Base-by-base conservation (phyloP, 768 basidiomycete species). In the Paxillus involutus region DNA sequence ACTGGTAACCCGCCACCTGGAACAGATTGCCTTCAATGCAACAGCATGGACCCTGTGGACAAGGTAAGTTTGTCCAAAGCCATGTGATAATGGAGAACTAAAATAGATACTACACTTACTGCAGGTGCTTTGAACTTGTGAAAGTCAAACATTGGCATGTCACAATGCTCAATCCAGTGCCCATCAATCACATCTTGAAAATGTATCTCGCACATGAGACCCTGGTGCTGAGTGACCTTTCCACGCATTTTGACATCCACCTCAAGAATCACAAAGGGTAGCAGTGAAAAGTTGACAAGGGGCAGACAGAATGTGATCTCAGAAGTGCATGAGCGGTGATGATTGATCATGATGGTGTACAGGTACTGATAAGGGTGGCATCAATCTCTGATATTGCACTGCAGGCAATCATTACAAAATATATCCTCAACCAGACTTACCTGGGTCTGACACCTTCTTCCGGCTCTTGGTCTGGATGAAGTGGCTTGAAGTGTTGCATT, bases 351-450 rank as follows among this genome's bases (percentile, higher is more conserved):
- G n/a, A 35, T 11, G 3, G 33, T 5, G 19, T 52, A 26, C 41
- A 14, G 43, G 32, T 42, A 35, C 24, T 49, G 37, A 24, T 47
- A 11, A 19, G 33, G 11, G 57, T 47, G 16, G 57, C 41, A 37
- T 24, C 8, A 56, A 41, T 39, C 46, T 56, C 24, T 35, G 10
- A 24, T 40, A 52, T 24, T 5, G 5, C 5, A 24, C 24, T 24
- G 24, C 55, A 67, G 51, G 69, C 61, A 68, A 72, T 32, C 58
- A 50, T 5, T 76, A 74, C 47, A 41, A 72, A n/a, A 73, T 77
- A 14, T 75, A 72, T 56, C 61, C 60, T 42, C 54, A 67, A 50
- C 67, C 69, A 30, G 64, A 73, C 37, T 55, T 68, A 3, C 62
- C 57, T 2, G 67, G 62, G n/a, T 61, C 66, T 1, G 66, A 73